Conservation (phyloP, 2,329 filamentous ascomycete genomes). For the Arthroderma sp. region DNA sequence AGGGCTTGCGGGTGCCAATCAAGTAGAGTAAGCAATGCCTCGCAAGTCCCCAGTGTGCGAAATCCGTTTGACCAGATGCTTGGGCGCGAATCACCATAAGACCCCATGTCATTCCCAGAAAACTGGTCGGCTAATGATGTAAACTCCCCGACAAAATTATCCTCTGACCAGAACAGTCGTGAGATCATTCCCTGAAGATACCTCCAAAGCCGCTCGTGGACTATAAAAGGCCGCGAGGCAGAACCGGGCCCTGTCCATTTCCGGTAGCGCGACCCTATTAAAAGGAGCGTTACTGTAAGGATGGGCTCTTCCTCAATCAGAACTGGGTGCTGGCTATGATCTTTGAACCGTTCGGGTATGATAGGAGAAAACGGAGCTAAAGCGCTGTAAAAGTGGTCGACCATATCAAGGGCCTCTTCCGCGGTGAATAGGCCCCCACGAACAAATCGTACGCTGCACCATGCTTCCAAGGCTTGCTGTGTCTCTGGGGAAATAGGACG, state of each 20-base stretch:
- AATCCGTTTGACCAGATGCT: constrained; percentile 51
- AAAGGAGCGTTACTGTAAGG: constrained; percentile 68
- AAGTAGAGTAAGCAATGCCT: constrained; percentile 73
- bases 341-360: constrained; percentile 67
- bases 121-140: constrained; percentile 45
- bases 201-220: constrained; percentile 80
- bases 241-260: constrained; percentile 59
- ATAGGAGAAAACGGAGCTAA: constrained; percentile 77
- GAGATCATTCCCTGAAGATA: constrained; percentile 82
- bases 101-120: neutral
- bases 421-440: constrained; percentile 86
- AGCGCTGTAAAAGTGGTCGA: constrained; percentile 81
- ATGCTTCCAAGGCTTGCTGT: constrained; percentile 57
- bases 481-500: neutral
- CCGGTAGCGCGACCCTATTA: constrained; percentile 70
- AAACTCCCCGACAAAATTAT: constrained; percentile 46
- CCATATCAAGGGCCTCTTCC: constrained; percentile 71
- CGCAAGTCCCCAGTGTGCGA: constrained; percentile 72
- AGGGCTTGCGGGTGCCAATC: constrained; percentile 84
- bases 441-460: constrained; percentile 78
- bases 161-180: constrained; percentile 79
- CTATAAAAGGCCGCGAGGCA: constrained; percentile 63
- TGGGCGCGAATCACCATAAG: constrained; percentile 16
- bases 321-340: constrained; percentile 57
- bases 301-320: constrained; percentile 76